A percentile compares a stretch with the other conserved stretches of the same genome.
phyloP scores from a whole-genome alignment of 225 moss, liverwort and hornwort species.

The Takakia lepidozioides region DNA sequence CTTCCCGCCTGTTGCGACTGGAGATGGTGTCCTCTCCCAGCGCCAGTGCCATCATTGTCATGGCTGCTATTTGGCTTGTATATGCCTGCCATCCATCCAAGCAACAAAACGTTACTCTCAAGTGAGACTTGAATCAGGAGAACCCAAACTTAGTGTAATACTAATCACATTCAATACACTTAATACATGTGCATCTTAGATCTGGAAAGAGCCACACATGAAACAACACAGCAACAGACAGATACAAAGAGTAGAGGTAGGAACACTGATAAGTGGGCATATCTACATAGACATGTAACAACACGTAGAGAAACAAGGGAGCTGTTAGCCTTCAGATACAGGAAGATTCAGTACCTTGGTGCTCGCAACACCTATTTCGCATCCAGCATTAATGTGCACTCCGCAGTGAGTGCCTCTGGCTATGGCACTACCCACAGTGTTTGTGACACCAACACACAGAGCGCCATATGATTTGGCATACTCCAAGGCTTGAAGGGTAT shows the following conservation, averaged over 20 bases:
- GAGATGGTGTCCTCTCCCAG: conserved; percentile 92
- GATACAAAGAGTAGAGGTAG: no score
- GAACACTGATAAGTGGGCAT: no score
- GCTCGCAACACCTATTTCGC: conserved; percentile 99
- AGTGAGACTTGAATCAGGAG: not conserved
- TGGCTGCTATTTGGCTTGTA: conserved; percentile 98
- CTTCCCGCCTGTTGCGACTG: conserved; percentile 78
- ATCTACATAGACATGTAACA: no score
- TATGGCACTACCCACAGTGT: conserved; percentile 98
- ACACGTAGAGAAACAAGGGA: no score
- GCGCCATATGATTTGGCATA: conserved; percentile 90
- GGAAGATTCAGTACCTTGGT: conserved; percentile 94
- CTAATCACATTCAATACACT: no score
- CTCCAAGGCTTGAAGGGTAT: conserved; percentile 85
- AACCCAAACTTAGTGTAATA: no score
- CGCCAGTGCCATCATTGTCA: conserved; percentile 98
- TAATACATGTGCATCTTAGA: no score
- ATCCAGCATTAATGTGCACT: conserved; percentile 96
- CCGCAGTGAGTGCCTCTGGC: conserved; percentile 95
- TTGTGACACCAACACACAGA: conserved; percentile 96
- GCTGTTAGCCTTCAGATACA: no score
- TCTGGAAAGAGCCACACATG: no score
- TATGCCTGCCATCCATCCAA: conserved; percentile 60
- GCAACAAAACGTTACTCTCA: not conserved
- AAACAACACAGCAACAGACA: no score